Percentiles rank a stretch among this genome's conserved stretches.
Evolutionary conservation across 2,329 filamentous ascomycete genomes (phyloP).

Genomic region (Nigrospora sphaerica): DNA sequence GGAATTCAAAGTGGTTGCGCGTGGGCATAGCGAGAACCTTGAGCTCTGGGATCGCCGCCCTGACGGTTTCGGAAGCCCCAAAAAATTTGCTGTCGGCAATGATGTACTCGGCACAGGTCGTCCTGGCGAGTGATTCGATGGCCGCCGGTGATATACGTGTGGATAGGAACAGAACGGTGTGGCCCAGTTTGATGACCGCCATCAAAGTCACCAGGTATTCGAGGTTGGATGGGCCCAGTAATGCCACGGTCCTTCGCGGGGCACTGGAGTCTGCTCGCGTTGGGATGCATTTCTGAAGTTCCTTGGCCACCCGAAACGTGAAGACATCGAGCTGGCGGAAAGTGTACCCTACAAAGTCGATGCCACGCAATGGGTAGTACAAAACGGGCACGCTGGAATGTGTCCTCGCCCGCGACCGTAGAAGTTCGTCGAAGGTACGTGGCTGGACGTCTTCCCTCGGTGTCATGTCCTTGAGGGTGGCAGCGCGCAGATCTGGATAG

Average conservation of each 20-base stretch:
- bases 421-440: slow-evolving; percentile 28
- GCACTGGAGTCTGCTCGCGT: slow-evolving; percentile 7
- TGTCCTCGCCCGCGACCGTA: slow-evolving; percentile 26
- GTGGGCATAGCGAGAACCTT: slow-evolving; percentile 18
- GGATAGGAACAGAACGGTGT: slow-evolving; percentile 33
- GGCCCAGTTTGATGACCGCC: slow-evolving; percentile 47
- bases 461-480: neutral
- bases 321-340: slow-evolving; percentile 35
- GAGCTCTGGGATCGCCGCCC: slow-evolving; percentile 8
- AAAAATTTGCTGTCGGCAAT: slow-evolving; percentile 16
- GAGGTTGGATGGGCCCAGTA: slow-evolving; percentile 46
- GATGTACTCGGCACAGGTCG: slow-evolving; percentile 16
- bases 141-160: slow-evolving; percentile 25
- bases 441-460: slow-evolving; percentile 2
- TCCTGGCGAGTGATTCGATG: slow-evolving; percentile 19
- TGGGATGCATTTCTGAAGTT: slow-evolving; percentile 9
- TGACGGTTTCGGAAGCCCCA: slow-evolving; percentile 11
- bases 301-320: slow-evolving; percentile 18
- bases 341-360: slow-evolving; percentile 38
- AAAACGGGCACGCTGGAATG: slow-evolving; percentile 28
- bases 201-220: slow-evolving; percentile 47
- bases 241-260: slow-evolving; percentile 30
- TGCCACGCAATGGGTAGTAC: slow-evolving; percentile 35
- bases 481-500: neutral
- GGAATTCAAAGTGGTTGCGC: slow-evolving; percentile 19